Evolutionary conservation across 108 stramenopile genomes (phyloP), one percentile per base, ranked within the genome.

Genomic region (Cyclotella atomus): DNA sequence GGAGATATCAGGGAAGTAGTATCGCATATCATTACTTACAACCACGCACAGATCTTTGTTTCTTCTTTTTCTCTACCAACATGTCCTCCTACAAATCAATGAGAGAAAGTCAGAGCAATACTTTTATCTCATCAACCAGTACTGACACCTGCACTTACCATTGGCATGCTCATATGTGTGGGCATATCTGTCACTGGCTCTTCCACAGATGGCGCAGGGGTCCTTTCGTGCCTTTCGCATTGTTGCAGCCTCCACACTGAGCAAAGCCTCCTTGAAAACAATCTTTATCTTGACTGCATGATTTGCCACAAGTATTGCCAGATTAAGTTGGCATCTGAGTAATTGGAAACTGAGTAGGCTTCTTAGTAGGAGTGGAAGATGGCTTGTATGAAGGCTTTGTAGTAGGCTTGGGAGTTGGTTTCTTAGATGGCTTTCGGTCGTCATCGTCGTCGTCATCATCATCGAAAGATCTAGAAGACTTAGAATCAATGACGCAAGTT

Each of bases 81-180:
- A 52, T n/a, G 52, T 52, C 52, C 52, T 52, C 52, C 52, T 52
- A n/a, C 10, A 52, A 24, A 23, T 23, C 10, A 52, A 23, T n/a
- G 21, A 52, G 21, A 52, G 1, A 10, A 10, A 9, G 23, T 23
- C 20, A 23, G 3, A 23, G 21, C 21, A 23, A 52, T 1, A 52
- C 10, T 3, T 23, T 21, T 21, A 23, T 1, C 20, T 23, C 2
- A 23, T 52, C 3, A 3, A n/a, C n/a, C n/a, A n/a, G n/a, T n/a
- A n/a, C n/a, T 21, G 20, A 23, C 20, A 23, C 21, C 24, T 23
- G 24, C 1, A 52, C 4, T 52, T 23, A 52, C 52, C 52, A 52
- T 52, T 23, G 52, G 52, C 52, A 52, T 52, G 21, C 52, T 52
- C 20, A 52, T 52, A 23, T 52, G 21, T 9, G 24, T 23, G 21